phyloP scores from a whole-genome alignment of 768 basidiomycete species.

The Trametes maxima region DNA sequence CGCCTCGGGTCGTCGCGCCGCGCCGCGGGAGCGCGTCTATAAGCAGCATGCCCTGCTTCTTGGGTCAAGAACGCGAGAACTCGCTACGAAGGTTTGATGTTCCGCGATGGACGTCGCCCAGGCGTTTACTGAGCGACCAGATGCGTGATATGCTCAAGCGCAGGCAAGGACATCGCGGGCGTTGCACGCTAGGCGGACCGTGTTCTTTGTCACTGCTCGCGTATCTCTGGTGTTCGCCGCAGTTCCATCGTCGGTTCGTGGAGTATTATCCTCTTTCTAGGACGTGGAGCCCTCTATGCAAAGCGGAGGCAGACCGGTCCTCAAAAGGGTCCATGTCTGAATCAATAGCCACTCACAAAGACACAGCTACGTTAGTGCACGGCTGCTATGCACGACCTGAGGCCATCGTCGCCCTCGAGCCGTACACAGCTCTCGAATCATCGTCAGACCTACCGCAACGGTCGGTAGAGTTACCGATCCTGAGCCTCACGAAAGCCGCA shows the following conservation, averaged over 20 bases:
- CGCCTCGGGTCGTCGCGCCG: not conserved
- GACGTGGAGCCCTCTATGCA: not conserved
- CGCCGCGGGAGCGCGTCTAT: not conserved
- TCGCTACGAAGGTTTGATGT: not conserved
- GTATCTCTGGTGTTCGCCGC: not conserved
- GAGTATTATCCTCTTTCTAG: not conserved
- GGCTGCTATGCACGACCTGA: not conserved
- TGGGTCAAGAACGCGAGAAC: not conserved
- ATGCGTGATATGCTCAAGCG: slow-evolving; percentile 5
- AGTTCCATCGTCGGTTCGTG: not conserved
- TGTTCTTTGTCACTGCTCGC: not conserved
- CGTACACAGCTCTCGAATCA: not conserved
- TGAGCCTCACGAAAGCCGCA: no score
- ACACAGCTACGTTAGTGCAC: no score
- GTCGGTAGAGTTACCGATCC: not conserved
- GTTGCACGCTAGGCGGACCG: no score
- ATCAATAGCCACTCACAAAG: no score
- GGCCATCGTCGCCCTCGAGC: not conserved
- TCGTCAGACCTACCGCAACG: not conserved
- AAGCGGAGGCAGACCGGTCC: not conserved
- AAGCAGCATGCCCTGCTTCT: not conserved
- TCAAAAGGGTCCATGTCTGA: not conserved
- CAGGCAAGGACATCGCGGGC: not conserved
- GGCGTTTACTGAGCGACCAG: slow-evolving; percentile 3
- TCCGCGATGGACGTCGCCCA: not conserved